Evolutionary conservation across 1,284 basidiomycete species (phyloP).

Genomic region (Cutaneotrichosporon cyanovorans): DNA sequence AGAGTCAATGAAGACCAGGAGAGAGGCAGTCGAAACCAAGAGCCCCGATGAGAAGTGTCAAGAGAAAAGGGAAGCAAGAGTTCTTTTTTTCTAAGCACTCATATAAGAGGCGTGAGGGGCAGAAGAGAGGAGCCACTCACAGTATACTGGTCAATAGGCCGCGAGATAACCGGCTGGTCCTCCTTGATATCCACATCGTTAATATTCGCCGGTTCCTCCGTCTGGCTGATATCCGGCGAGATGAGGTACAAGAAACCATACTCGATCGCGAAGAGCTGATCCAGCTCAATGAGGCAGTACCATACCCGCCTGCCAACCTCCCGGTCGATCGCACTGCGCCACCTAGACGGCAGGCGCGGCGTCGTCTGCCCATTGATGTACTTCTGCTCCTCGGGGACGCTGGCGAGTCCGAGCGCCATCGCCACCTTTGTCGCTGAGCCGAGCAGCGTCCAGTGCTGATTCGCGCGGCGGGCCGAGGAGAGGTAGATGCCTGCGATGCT

Average conservation of each 20-base stretch:
- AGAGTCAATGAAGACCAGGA: no score
- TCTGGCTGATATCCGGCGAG: slow-evolving; percentile 21
- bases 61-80: no score
- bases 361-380: slow-evolving; percentile 8
- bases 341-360: slow-evolving; percentile 10
- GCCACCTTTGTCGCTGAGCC: slow-evolving; percentile 23
- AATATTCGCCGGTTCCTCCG: slow-evolving; percentile 23
- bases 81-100: no score
- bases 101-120: no score
- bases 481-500: slow-evolving; percentile 22
- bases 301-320: slow-evolving; percentile 24
- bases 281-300: slow-evolving; percentile 23
- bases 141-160: slow-evolving; percentile 18
- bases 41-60: no score
- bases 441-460: slow-evolving; percentile 24
- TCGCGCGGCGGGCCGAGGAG: slow-evolving; percentile 15
- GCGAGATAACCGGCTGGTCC: slow-evolving; percentile 11
- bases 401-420: slow-evolving; percentile 15
- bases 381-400: slow-evolving; percentile 13
- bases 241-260: slow-evolving; percentile 24
- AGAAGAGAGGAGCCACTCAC: neutral
- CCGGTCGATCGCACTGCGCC: slow-evolving; percentile 20
- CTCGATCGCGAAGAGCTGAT: slow-evolving; percentile 25
- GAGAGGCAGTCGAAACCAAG: no score
- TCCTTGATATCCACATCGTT: slow-evolving; percentile 19